Percentiles rank a stretch among this genome's conserved stretches.
Evolutionary conservation across 768 basidiomycete genomes (phyloP).

Genomic region (Podaxis rugospora): DNA sequence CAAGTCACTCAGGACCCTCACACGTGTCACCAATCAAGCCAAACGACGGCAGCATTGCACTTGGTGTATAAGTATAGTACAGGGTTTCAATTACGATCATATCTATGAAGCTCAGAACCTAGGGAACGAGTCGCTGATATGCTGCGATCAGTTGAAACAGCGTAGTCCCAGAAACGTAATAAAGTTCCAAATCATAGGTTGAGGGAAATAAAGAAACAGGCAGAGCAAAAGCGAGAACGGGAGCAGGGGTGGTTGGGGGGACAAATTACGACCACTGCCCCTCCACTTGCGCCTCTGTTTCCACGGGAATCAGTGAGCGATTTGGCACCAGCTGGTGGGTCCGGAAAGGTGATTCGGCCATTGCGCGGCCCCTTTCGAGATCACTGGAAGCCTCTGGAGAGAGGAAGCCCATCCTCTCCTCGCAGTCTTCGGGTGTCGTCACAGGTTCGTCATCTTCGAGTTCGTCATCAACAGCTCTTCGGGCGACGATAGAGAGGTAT

Average conservation of each 20-base stretch:
- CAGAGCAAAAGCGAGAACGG: neutral
- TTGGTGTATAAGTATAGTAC: constrained; percentile 7
- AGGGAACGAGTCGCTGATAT: neutral
- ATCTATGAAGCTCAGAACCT: neutral
- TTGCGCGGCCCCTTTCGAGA: constrained; percentile 32
- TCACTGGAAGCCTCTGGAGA: constrained; percentile 26
- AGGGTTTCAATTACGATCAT: constrained; percentile 3
- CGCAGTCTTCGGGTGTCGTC: constrained; percentile 25
- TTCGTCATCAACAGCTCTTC: constrained; percentile 52
- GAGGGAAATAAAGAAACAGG: neutral
- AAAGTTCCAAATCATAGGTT: constrained; percentile 5
- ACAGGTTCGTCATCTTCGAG: constrained; percentile 33
- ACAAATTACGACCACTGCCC: constrained; percentile 12
- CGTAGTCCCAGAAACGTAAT: constrained; percentile 1
- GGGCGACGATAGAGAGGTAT: constrained; percentile 79
- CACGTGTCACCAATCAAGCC: neutral
- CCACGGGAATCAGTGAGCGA: constrained; percentile 18
- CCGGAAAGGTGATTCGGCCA: constrained; percentile 47
- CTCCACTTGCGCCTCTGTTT: constrained; percentile 5
- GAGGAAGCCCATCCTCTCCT: constrained; percentile 55
- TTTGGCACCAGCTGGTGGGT: constrained; percentile 23
- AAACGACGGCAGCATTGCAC: neutral
- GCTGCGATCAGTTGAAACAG: neutral
- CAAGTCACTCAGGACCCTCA: neutral
- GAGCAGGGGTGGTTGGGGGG: neutral